phyloP scores from a whole-genome alignment of 1,139 yeast species.

The Pichia terricola region DNA sequence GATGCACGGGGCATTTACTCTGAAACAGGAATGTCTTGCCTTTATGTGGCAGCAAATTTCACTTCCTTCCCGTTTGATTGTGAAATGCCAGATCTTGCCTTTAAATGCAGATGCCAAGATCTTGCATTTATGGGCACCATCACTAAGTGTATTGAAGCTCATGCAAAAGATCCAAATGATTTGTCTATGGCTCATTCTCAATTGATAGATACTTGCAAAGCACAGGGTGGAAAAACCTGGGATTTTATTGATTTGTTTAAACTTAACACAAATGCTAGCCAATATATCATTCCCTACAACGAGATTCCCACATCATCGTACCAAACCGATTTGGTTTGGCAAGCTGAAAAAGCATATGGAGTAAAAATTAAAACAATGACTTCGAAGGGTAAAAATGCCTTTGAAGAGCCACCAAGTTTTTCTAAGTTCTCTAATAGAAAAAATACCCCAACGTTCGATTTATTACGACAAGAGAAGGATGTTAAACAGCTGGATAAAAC shows the following conservation, averaged over 20 bases:
- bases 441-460: constrained; percentile 1
- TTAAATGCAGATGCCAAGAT: constrained; percentile 24
- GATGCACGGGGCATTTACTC: constrained; percentile 20
- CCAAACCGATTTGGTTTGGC: constrained; percentile 9
- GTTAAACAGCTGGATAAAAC: constrained; percentile 3
- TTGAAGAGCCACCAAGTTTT: neutral
- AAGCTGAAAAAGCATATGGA: neutral
- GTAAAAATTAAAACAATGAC: neutral
- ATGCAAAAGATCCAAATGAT: constrained; percentile 19
- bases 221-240: constrained; percentile 23
- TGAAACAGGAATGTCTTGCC: constrained; percentile 26
- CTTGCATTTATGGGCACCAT: constrained; percentile 27
- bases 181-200: constrained; percentile 24
- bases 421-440: neutral
- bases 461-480: constrained; percentile 1
- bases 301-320: constrained; percentile 5
- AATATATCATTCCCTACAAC: constrained; percentile 12
- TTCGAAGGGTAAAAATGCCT: neutral
- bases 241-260: constrained; percentile 20
- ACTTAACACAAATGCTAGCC: constrained; percentile 21
- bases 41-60: constrained; percentile 24
- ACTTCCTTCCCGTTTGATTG: constrained; percentile 27
- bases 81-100: constrained; percentile 21
- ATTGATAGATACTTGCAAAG: constrained; percentile 23
- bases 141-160: constrained; percentile 25